A percentile compares a stretch with the other conserved stretches of the same genome.
These are phyloP conservation scores for Malus fusca DNA, from an alignment of 306 rosid genomes.

Conservation along the genomic window DNA sequence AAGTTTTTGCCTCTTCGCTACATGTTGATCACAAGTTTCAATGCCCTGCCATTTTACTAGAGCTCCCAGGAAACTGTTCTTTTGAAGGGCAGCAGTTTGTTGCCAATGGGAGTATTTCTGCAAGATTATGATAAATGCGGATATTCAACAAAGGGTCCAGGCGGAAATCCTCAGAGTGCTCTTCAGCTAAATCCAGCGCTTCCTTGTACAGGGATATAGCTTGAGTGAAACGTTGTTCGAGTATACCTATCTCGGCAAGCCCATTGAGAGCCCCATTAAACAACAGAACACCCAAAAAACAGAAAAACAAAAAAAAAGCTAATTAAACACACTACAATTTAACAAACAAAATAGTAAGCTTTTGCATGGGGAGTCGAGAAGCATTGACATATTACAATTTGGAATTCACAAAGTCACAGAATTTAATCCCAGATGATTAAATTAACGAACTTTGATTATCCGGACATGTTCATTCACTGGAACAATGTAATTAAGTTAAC, in stretches of 20 bases:
- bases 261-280: constrained; percentile 56
- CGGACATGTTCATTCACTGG: not conserved
- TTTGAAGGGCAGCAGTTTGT: constrained; percentile 32
- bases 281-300: not conserved
- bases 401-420: not conserved
- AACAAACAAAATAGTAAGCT: not conserved
- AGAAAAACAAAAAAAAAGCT: not conserved
- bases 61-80: constrained; percentile 25
- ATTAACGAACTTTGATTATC: not conserved
- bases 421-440: not conserved
- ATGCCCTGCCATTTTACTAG: constrained; percentile 25
- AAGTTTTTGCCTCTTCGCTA: constrained; percentile 61
- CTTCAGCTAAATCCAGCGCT: constrained; percentile 66
- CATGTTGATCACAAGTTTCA: constrained; percentile 37
- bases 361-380: not conserved
- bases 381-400: not conserved
- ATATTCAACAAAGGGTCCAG: constrained; percentile 79
- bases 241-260: constrained; percentile 69
- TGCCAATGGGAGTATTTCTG: constrained; percentile 59
- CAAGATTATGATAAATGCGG: constrained; percentile 84
- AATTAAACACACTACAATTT: not conserved
- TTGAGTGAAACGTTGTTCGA: constrained; percentile 55
- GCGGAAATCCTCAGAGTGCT: constrained; percentile 78
- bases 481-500: not conserved
- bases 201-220: constrained; percentile 75